A percentile compares a stretch with the other conserved stretches of the same genome.
phyloP scores from a whole-genome alignment of 768 basidiomycete species.

The Tylopilus sp. region DNA sequence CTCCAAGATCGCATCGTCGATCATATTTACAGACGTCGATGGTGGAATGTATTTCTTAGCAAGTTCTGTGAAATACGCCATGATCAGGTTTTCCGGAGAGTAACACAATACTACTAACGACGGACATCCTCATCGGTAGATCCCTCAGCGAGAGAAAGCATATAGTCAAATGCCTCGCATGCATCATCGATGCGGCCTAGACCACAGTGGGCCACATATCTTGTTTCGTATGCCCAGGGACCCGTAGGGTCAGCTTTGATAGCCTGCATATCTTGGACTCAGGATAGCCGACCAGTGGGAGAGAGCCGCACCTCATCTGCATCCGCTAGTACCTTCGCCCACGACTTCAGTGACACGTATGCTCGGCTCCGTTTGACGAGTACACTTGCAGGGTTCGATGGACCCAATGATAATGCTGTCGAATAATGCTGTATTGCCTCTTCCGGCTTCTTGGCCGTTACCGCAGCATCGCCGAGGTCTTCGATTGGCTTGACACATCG shows the following conservation, averaged over 20 bases:
- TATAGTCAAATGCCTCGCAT: not conserved
- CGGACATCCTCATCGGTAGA: not conserved
- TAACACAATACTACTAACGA: not conserved
- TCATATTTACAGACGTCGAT: not conserved
- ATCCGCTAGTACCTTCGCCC: not conserved
- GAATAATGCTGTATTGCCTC: constrained; percentile 4
- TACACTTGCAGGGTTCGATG: not conserved
- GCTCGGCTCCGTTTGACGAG: constrained; percentile 8
- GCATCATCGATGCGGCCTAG: constrained; percentile 1
- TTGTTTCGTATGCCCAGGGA: not conserved
- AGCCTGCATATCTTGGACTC: not conserved
- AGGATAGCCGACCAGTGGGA: not conserved
- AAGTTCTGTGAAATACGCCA: not conserved
- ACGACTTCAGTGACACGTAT: not conserved
- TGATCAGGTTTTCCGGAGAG: accelerated
- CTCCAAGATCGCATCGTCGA: not conserved
- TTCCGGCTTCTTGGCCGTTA: not conserved
- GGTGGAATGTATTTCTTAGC: not conserved
- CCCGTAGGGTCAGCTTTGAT: not conserved
- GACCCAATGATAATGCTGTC: constrained; percentile 2
- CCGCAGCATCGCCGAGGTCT: not conserved
- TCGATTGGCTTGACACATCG: not conserved
- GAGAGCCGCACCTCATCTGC: not conserved
- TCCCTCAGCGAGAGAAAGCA: not conserved
- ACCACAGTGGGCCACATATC: not conserved